Evolutionary conservation across 805 yeast species (phyloP).

Genomic region (Candida insectalens): DNA sequence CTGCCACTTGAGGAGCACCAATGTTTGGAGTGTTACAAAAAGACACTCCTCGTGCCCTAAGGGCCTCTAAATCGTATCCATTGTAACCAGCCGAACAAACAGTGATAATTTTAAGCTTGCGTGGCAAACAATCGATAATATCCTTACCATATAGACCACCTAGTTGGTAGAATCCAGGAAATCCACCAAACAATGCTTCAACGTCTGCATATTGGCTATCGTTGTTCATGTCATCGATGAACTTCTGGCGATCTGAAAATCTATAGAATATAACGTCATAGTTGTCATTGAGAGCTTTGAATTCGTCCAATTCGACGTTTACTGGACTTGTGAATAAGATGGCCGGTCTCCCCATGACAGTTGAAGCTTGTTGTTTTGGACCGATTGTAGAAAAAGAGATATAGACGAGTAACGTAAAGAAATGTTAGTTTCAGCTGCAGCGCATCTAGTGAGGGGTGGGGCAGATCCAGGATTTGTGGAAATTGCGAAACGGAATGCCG

Average conservation of each 20-base stretch:
- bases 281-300: conserved; percentile 29
- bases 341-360: conserved; percentile 7
- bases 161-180: conserved; percentile 36
- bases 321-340: conserved; percentile 44
- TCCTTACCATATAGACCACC: conserved; percentile 35
- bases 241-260: conserved; percentile 31
- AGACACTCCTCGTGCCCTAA: conserved; percentile 30
- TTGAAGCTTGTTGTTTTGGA: not conserved
- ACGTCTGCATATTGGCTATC: conserved; percentile 28
- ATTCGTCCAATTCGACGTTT: conserved; percentile 37
- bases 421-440: too few relatives aligned
- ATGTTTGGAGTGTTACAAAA: conserved; percentile 54
- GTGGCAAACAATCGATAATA: conserved; percentile 32
- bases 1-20: conserved; percentile 65
- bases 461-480: not conserved
- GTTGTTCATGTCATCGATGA: conserved; percentile 27
- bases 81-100: conserved; percentile 49
- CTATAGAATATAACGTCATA: conserved; percentile 31
- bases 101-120: conserved; percentile 34
- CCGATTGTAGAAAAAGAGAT: too few relatives aligned
- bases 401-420: too few relatives aligned
- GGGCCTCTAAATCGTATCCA: conserved; percentile 28
- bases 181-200: conserved; percentile 40
- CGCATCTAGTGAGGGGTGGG: too few relatives aligned
- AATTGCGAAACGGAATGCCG: not conserved